Evolutionary conservation across 139 green algal species (phyloP).

Genomic region (Medakamo hakoo): DNA sequence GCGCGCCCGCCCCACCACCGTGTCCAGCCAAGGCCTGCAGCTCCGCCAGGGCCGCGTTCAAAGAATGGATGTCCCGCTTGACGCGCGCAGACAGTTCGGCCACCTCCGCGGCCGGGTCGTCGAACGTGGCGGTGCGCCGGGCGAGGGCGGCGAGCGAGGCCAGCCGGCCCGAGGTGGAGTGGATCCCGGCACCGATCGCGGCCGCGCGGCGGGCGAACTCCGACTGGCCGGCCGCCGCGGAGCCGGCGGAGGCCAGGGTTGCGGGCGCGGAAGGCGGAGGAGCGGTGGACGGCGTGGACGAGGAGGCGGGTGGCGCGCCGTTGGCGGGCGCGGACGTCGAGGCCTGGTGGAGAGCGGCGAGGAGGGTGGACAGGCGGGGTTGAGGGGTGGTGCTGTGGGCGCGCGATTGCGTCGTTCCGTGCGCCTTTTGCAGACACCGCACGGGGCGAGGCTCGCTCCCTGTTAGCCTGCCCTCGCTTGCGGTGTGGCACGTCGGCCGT

Average conservation of each 20-base stretch:
- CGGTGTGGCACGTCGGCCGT: no score
- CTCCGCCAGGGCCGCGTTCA: slow-evolving; percentile 71
- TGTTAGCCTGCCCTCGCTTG: no score
- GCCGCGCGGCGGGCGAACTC: slow-evolving; percentile 77
- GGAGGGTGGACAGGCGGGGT: no score
- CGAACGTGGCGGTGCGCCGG: slow-evolving; percentile 91
- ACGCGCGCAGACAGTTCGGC: slow-evolving; percentile 71
- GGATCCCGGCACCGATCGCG: slow-evolving; percentile 77
- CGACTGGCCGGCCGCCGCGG: slow-evolving; percentile 25
- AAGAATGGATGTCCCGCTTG: slow-evolving; percentile 75
- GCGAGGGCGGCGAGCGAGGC: slow-evolving; percentile 80
- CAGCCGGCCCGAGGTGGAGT: slow-evolving; percentile 85
- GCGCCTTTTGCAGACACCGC: no score
- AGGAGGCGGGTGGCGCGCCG: neutral
- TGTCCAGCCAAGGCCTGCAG: slow-evolving; percentile 44
- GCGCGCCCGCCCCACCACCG: neutral
- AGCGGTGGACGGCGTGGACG: neutral
- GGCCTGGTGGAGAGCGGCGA: no score
- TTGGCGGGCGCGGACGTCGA: no score
- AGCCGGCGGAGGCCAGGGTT: slow-evolving; percentile 1
- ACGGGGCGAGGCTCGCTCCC: no score
- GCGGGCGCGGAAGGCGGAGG: neutral
- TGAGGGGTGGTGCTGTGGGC: neutral
- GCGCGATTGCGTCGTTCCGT: slow-evolving; percentile 3
- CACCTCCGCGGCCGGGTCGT: slow-evolving; percentile 87